Evolutionary conservation across 768 basidiomycete genomes (phyloP), one percentile per base, ranked within the genome.

Genomic region (Leccinum incarnatum): DNA sequence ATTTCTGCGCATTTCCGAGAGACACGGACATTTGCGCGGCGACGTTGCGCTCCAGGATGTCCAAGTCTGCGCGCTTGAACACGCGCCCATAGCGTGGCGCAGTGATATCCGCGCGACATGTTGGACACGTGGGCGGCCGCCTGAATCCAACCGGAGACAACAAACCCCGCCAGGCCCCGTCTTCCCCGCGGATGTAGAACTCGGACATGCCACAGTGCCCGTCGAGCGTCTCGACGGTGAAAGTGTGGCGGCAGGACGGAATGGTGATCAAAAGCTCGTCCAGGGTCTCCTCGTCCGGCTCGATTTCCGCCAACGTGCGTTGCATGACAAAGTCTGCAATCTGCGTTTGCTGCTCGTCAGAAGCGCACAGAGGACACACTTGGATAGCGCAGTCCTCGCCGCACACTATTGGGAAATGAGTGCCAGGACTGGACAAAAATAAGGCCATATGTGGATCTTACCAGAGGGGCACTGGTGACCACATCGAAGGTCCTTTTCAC

Each of bases 191-290:
- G 1, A 56, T 61, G 66, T 90, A 90, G 64, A 79, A 86, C 4
- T 81, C 77, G 0, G 53, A 49, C 70, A 90, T 75, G 14, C 72
- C 65, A 61, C 81, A 83, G 46, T 78, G 73, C 0, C 86, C 88
- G 62, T 91, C 88, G 19, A 91, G 75, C 0, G 86, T 86, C 67
- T 87, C 87, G 15, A 88, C 81, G 0, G 89, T 89, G 68, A 91
- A 89, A 2, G 80, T 70, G 67, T 91, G 89, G 0, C 79, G 62
- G 65, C 89, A 90, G 17, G 72, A 72, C 0, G 83, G 82, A 45
- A 88, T 76, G 1, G 86, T 86, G 64, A 89, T 85, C 53, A 85
- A 64, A 11, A 83, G 68, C 37, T 84, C 80, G 58, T 83, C 81
- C 30, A 82, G 51, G 2, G 73, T 69, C 4, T 67, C 74, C 14